Percentiles rank a stretch among this genome's conserved stretches.
Evolutionary conservation across 192 early-diverging fungal species (phyloP).

Genomic region (Chytriomyces hyalinus): DNA sequence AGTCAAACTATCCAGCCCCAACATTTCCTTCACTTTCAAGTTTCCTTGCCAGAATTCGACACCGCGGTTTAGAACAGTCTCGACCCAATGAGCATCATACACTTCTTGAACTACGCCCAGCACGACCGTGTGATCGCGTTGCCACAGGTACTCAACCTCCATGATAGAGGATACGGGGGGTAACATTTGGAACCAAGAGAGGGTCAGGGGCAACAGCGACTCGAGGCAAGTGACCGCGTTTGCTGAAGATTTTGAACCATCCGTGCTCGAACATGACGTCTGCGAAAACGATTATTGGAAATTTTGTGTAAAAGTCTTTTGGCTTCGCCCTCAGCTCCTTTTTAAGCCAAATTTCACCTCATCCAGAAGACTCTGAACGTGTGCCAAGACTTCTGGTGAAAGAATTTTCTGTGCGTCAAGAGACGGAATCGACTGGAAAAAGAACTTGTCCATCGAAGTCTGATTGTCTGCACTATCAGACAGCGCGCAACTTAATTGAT

Average conservation of each 20-base stretch:
- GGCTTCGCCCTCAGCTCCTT: neutral
- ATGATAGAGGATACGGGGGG: neutral
- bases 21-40: too few relatives aligned
- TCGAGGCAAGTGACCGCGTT: neutral
- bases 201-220: neutral
- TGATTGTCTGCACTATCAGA: neutral
- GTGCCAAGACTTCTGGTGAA: neutral
- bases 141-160: conserved; percentile 16
- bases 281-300: neutral
- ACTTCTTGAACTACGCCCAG: neutral
- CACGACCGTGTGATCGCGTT: neutral
- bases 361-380: neutral
- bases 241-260: neutral
- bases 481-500: neutral
- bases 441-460: neutral
- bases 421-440: neutral
- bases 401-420: neutral
- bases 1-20: too few relatives aligned
- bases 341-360: neutral
- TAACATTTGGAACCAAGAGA: conserved; percentile 15
- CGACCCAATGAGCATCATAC: conserved; percentile 4
- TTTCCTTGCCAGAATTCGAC: conserved; percentile 1
- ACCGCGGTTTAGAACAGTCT: neutral
- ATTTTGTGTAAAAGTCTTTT: neutral
- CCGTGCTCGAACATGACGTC: neutral